Conservation (phyloP, 2,329 filamentous ascomycete species). For the Fusarium continuum region DNA sequence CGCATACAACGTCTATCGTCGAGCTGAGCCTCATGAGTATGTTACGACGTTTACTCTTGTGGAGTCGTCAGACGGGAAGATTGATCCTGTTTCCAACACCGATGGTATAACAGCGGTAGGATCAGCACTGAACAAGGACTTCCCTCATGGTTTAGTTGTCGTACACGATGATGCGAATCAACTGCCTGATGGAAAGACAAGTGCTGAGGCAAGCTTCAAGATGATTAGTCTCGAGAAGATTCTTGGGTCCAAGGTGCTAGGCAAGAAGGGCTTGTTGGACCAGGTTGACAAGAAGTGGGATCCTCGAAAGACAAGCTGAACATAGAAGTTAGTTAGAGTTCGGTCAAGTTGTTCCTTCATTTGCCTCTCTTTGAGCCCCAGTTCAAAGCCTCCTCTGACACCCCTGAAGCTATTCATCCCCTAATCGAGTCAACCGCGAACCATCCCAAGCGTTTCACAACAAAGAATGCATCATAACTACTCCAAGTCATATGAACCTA, state of each 20-base stretch:
- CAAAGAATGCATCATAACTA: not conserved
- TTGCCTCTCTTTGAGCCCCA: not conserved
- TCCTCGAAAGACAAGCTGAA: constrained; percentile 44
- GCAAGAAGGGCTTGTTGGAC: constrained; percentile 43
- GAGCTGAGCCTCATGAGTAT: constrained; percentile 58
- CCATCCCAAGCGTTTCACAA: not conserved
- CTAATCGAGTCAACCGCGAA: not conserved
- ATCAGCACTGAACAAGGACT: constrained; percentile 52
- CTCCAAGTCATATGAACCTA: not conserved
- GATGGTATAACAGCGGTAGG: constrained; percentile 61
- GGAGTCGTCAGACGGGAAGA: constrained; percentile 50
- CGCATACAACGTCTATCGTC: constrained; percentile 61
- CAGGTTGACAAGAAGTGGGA: constrained; percentile 53
- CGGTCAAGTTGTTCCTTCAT: not conserved
- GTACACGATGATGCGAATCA: constrained; percentile 65
- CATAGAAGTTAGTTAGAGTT: not conserved
- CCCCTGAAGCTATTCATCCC: constrained; percentile 16
- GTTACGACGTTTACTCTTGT: constrained; percentile 60
- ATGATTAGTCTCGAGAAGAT: constrained; percentile 55
- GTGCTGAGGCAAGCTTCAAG: constrained; percentile 61
- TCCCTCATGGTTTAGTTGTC: constrained; percentile 57
- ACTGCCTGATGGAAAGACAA: constrained; percentile 55
- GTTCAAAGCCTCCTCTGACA: not conserved
- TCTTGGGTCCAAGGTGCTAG: constrained; percentile 45
- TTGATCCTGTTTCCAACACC: constrained; percentile 63